These are phyloP conservation scores for Erodium texanum DNA, from an alignment of 441 rosid species.

Conservation along the genomic window DNA sequence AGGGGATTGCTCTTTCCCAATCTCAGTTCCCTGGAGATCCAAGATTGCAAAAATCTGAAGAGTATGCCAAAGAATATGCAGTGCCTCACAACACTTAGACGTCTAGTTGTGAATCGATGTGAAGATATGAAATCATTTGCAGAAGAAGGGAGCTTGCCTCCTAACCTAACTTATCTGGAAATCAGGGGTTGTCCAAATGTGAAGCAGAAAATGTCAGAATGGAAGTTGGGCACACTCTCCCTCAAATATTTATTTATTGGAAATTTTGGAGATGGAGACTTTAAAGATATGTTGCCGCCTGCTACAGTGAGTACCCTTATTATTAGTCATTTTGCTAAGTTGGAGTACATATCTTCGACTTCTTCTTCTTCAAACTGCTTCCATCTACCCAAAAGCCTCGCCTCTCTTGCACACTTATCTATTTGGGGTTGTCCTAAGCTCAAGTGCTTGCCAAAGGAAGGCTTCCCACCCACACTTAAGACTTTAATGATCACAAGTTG, in stretches of 20 bases:
- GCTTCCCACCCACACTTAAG: not conserved
- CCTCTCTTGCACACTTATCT: not conserved
- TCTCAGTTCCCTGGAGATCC: not conserved
- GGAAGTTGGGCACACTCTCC: not conserved
- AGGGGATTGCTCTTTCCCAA: not conserved
- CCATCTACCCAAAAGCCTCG: not conserved
- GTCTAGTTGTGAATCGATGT: slow-evolving; percentile 17
- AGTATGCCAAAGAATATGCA: not conserved
- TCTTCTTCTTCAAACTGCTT: not conserved
- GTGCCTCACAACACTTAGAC: slow-evolving; percentile 12
- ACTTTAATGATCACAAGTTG: not conserved
- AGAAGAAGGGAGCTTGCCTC: slow-evolving; percentile 22
- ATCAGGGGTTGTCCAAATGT: not conserved
- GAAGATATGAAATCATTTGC: slow-evolving; percentile 18
- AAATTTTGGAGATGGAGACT: not conserved
- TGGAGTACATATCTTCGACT: not conserved
- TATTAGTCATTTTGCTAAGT: fast-evolving
- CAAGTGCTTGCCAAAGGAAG: not conserved
- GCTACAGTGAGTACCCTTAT: not conserved
- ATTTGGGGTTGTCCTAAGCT: not conserved
- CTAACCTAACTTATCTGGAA: not conserved
- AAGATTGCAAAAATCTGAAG: not conserved
- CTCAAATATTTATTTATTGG: not conserved
- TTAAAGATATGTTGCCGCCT: not conserved
- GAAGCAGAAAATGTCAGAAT: not conserved